phyloP scores from a whole-genome alignment of 441 rosid species.

The Viola pubescens region DNA sequence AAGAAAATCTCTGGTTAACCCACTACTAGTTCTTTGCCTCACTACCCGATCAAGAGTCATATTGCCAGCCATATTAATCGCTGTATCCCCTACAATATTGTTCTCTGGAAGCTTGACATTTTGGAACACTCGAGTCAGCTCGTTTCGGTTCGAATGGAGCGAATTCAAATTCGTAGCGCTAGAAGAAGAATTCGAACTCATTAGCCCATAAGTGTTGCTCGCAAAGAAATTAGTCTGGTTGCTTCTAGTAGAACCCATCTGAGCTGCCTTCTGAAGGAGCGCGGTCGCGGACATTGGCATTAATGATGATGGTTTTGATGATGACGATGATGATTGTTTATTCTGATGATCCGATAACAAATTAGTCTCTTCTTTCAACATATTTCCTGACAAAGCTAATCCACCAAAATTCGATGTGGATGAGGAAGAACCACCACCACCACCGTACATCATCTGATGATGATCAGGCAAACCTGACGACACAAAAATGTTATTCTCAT shows the following conservation, averaged over 20 bases:
- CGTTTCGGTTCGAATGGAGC: slow-evolving; percentile 19
- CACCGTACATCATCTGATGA: slow-evolving; percentile 45
- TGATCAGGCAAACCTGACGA: slow-evolving; percentile 47
- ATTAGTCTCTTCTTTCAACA: slow-evolving; percentile 41
- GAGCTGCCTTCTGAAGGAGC: slow-evolving; percentile 82
- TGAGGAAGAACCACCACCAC: slow-evolving; percentile 42
- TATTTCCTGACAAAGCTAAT: slow-evolving; percentile 41
- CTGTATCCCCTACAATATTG: slow-evolving; percentile 1
- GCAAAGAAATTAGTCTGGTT: slow-evolving; percentile 36
- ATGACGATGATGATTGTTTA: slow-evolving; percentile 24
- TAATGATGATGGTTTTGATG: slow-evolving; percentile 23
- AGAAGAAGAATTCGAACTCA: slow-evolving; percentile 32
- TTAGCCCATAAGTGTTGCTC: slow-evolving; percentile 23
- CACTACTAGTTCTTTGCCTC: slow-evolving; percentile 29
- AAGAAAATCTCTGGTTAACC: slow-evolving; percentile 69
- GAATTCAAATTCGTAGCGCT: slow-evolving; percentile 16
- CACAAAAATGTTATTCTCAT: slow-evolving; percentile 7
- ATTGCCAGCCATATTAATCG: slow-evolving; percentile 16
- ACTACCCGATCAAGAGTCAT: slow-evolving; percentile 29
- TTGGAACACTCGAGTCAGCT: slow-evolving; percentile 23
- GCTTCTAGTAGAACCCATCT: slow-evolving; percentile 64
- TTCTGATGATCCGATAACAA: slow-evolving; percentile 34
- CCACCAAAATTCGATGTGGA: slow-evolving; percentile 38
- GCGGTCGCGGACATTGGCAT: slow-evolving; percentile 88
- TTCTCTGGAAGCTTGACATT: slow-evolving; percentile 15